These are phyloP conservation scores for Penicillium rolfsii DNA, from an alignment of 2,329 filamentous ascomycete species.

Conservation along the genomic window DNA sequence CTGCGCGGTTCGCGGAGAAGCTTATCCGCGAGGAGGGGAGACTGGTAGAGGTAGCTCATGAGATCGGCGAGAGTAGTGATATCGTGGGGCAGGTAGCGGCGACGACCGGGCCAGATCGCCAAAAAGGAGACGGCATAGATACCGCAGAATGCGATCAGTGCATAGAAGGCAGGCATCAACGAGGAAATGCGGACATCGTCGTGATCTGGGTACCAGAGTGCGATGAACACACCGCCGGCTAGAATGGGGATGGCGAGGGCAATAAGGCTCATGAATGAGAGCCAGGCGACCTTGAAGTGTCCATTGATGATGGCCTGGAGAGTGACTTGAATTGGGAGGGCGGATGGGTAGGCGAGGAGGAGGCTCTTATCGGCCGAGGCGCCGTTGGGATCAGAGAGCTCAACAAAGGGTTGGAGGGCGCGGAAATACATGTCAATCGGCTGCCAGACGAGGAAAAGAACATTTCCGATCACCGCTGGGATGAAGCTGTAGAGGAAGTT, in stretches of 20 bases:
- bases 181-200: conserved; percentile 65
- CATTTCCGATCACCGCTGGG: conserved; percentile 60
- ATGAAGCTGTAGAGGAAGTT: conserved; percentile 82
- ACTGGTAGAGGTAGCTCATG: conserved; percentile 75
- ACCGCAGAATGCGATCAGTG: conserved; percentile 71
- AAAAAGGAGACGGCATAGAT: conserved; percentile 69
- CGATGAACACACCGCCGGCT: conserved; percentile 65
- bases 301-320: conserved; percentile 56
- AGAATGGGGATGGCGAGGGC: conserved; percentile 61
- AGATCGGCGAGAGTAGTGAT: conserved; percentile 75
- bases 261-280: conserved; percentile 58
- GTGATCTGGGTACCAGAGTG: conserved; percentile 57
- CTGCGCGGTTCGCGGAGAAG: conserved; percentile 70
- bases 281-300: conserved; percentile 62
- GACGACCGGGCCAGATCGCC: conserved; percentile 63
- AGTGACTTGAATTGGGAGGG: conserved; percentile 57
- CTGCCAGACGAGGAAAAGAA: conserved; percentile 63
- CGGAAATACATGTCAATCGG: conserved; percentile 65
- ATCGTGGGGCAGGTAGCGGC: conserved; percentile 70
- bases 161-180: conserved; percentile 71
- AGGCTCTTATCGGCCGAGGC: conserved; percentile 59
- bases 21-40: conserved; percentile 70
- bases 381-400: conserved; percentile 56
- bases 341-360: conserved; percentile 60
- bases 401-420: conserved; percentile 61